Percentiles rank a stretch among this genome's conserved stretches.
These are phyloP conservation scores for Mucor indicus DNA, from an alignment of 371 early-diverging fungal species.

Conservation along the genomic window DNA sequence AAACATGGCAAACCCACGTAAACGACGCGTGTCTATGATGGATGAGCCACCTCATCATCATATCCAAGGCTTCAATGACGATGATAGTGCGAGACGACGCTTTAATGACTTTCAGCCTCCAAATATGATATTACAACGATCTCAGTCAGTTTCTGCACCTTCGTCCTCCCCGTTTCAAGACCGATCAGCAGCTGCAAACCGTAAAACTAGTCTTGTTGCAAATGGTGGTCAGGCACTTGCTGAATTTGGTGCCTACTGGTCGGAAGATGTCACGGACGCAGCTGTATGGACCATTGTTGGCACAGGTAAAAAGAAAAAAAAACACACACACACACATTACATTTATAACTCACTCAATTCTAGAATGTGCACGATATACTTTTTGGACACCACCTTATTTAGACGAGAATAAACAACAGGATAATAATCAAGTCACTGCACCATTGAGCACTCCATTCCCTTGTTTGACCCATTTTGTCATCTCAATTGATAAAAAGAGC, in stretches of 20 bases:
- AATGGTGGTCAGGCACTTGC: not conserved
- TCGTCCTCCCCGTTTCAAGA: not conserved
- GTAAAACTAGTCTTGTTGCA: conserved; percentile 1
- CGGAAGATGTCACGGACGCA: conserved; percentile 81
- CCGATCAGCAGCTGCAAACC: not conserved
- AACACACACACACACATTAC: not conserved
- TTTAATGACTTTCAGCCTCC: conserved; percentile 22
- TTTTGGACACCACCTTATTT: conserved; percentile 54
- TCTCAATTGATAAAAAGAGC: conserved; percentile 4
- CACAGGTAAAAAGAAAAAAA: conserved; percentile 37
- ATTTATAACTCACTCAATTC: not conserved
- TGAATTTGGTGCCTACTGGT: conserved; percentile 57
- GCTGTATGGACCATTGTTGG: conserved; percentile 90
- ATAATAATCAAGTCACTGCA: conserved; percentile 10
- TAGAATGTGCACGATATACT: conserved; percentile 71
- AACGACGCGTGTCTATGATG: conserved; percentile 8
- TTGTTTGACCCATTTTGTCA: conserved; percentile 5
- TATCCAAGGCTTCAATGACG: not conserved
- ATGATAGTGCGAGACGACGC: conserved; percentile 21
- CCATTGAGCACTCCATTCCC: conserved; percentile 22
- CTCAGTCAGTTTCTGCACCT: conserved; percentile 10
- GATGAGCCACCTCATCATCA: conserved; percentile 4
- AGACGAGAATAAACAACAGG: conserved; percentile 5
- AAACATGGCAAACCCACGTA: conserved; percentile 1
- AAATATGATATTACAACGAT: conserved; percentile 3